These are phyloP conservation scores for Nematocida ironsii DNA, from an alignment of 371 early-diverging fungal species.

Conservation along the genomic window DNA sequence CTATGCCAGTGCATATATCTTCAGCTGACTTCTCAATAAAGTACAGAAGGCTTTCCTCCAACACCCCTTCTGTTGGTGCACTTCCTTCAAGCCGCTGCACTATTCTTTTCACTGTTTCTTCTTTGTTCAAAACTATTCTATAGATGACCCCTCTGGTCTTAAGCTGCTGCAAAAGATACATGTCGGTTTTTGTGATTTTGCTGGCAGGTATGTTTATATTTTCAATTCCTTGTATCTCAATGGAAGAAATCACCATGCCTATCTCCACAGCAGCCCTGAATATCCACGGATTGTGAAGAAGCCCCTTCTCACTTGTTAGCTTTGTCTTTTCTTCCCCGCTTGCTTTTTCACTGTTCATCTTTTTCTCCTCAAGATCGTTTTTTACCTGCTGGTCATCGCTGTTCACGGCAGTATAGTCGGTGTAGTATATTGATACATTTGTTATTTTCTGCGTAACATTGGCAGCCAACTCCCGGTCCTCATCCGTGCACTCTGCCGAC, in stretches of 20 bases:
- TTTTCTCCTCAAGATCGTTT: neutral
- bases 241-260: conserved; percentile 32
- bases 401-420: conserved; percentile 11
- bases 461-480: conserved; percentile 40
- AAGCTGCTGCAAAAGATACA: conserved; percentile 17
- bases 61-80: neutral
- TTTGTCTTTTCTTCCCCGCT: neutral
- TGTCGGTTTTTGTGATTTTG: conserved; percentile 12
- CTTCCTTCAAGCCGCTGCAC: neutral
- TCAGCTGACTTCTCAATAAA: conserved; percentile 17
- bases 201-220: conserved; percentile 15
- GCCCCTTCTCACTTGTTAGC: neutral
- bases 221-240: neutral
- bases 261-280: conserved; percentile 30
- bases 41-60: neutral
- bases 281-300: conserved; percentile 45
- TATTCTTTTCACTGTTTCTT: conserved; percentile 8
- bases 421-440: neutral
- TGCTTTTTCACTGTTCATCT: neutral
- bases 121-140: conserved; percentile 13
- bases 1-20: conserved; percentile 32
- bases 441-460: conserved; percentile 15
- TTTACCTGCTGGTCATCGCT: conserved; percentile 9
- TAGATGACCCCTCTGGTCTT: conserved; percentile 11
- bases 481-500: conserved; percentile 3